phyloP scores from a whole-genome alignment of 495 filamentous ascomycete species.

The Pseudomonodictys pantanalensis region DNA sequence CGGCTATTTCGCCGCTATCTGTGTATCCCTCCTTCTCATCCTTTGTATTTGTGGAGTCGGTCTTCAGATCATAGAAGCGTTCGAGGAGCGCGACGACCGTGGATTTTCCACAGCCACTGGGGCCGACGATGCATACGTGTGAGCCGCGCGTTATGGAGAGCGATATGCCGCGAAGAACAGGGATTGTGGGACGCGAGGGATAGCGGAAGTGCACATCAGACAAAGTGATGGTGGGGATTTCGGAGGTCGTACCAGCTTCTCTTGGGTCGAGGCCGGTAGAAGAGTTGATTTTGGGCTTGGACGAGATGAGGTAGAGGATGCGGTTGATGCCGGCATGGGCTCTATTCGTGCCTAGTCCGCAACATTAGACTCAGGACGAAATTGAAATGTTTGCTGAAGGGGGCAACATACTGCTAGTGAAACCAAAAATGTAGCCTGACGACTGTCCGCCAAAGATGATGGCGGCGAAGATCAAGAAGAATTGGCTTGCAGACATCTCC shows the following conservation, averaged over 20 bases:
- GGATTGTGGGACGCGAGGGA: slow-evolving; percentile 14
- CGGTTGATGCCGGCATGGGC: slow-evolving; percentile 62
- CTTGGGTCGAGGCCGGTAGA: slow-evolving; percentile 62
- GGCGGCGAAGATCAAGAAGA: slow-evolving; percentile 79
- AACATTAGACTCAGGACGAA: slow-evolving; percentile 45
- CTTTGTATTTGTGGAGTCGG: slow-evolving; percentile 47
- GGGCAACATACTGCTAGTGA: slow-evolving; percentile 3
- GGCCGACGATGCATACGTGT: slow-evolving; percentile 33
- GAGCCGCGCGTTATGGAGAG: slow-evolving; percentile 30
- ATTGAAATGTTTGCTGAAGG: background rate
- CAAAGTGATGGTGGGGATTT: slow-evolving; percentile 24
- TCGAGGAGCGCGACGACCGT: slow-evolving; percentile 33
- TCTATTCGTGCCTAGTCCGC: slow-evolving; percentile 80
- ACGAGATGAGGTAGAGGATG: slow-evolving; percentile 41
- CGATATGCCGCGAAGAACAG: slow-evolving; percentile 24
- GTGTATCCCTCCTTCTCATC: too few species aligned
- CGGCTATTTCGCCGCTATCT: slow-evolving; percentile 17
- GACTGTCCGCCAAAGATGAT: slow-evolving; percentile 80
- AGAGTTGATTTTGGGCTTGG: slow-evolving; percentile 67
- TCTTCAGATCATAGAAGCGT: slow-evolving; percentile 34
- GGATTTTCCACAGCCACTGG: slow-evolving; percentile 35
- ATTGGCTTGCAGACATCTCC: slow-evolving; percentile 71
- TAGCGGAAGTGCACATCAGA: slow-evolving; percentile 33
- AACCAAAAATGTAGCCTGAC: slow-evolving; percentile 69
- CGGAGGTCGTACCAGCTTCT: slow-evolving; percentile 72